A percentile compares a stretch with the other conserved stretches of the same genome.
These are phyloP conservation scores for Saccharomyces hybrid DNA, from an alignment of 1,139 yeast species.

Conservation along the genomic window DNA sequence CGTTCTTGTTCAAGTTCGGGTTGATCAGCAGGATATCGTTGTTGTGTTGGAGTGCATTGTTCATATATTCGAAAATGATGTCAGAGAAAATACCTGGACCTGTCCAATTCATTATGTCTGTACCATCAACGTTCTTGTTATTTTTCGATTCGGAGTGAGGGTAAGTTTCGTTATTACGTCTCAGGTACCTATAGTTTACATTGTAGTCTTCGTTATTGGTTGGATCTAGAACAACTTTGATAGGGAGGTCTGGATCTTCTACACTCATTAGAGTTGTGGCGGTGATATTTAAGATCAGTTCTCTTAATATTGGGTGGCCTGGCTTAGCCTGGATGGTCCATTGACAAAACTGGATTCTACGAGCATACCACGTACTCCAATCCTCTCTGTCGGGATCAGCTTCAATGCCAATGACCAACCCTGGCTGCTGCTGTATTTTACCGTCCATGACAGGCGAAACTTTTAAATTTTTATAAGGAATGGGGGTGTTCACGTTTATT, in stretches of 20 bases:
- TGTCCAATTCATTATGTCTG: conserved; percentile 93
- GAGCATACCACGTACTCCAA: conserved; percentile 65
- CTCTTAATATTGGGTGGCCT: conserved; percentile 88
- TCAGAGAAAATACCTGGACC: conserved; percentile 97
- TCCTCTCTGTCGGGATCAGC: conserved; percentile 86
- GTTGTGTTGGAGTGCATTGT: conserved; percentile 41
- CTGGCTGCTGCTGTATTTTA: conserved; percentile 38
- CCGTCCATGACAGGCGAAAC: not conserved
- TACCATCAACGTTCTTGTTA: conserved; percentile 47
- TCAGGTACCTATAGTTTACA: conserved; percentile 24
- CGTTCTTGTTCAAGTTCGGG: conserved; percentile 16
- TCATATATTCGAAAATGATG: conserved; percentile 68
- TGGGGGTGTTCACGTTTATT: conserved; percentile 6
- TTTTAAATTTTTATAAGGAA: conserved; percentile 15
- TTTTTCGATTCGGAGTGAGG: conserved; percentile 29
- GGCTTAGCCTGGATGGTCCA: conserved; percentile 76
- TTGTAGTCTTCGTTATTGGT: conserved; percentile 22
- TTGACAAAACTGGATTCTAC: conserved; percentile 71
- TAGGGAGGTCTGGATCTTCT: conserved; percentile 19
- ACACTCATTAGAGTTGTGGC: conserved; percentile 52
- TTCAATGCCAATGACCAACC: conserved; percentile 79
- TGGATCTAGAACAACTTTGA: conserved; percentile 10
- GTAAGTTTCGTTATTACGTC: conserved; percentile 15
- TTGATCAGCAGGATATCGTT: conserved; percentile 32
- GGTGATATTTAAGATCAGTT: conserved; percentile 71